Evolutionary conservation across 371 early-diverging fungal species (phyloP).

Genomic region (Mortierella sp.): DNA sequence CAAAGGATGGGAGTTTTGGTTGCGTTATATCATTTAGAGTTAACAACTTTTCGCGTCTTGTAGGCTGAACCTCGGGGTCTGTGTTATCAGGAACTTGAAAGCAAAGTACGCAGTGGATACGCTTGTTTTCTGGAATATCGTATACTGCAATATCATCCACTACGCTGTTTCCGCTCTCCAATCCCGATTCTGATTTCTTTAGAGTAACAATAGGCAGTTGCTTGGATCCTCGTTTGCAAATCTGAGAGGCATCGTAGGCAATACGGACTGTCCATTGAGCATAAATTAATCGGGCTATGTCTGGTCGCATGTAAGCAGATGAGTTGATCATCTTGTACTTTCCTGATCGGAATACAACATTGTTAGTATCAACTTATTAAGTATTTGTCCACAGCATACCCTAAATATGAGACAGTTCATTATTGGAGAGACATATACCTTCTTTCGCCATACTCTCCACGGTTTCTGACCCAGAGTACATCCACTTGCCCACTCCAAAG

Average conservation of each 20-base stretch:
- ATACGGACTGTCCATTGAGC: constrained; percentile 45
- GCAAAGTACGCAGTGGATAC: constrained; percentile 29
- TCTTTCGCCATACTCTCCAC: constrained; percentile 32
- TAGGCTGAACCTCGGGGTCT: neutral
- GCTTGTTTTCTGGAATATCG: neutral
- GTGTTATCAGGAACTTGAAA: neutral
- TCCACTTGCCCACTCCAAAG: constrained; percentile 34
- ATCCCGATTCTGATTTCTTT: neutral
- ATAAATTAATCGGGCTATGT: constrained; percentile 31
- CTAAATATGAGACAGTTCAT: no score
- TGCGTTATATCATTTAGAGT: neutral
- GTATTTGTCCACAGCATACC: neutral
- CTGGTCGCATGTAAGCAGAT: constrained; percentile 30
- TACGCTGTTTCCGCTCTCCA: neutral
- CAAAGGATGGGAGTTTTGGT: constrained; percentile 13
- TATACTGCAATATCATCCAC: neutral
- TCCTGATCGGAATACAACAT: constrained; percentile 6
- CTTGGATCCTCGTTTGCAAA: neutral
- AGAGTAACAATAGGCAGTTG: neutral
- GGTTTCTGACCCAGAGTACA: constrained; percentile 12
- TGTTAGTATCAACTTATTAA: neutral
- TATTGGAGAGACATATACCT: constrained; percentile 17
- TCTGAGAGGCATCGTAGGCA: constrained; percentile 4
- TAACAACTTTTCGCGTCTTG: neutral
- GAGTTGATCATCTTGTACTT: constrained; percentile 36